Evolutionary conservation across 2,329 filamentous ascomycete genomes (phyloP), one percentile per base, ranked within the genome.

Genomic region (Cercospora beticola): DNA sequence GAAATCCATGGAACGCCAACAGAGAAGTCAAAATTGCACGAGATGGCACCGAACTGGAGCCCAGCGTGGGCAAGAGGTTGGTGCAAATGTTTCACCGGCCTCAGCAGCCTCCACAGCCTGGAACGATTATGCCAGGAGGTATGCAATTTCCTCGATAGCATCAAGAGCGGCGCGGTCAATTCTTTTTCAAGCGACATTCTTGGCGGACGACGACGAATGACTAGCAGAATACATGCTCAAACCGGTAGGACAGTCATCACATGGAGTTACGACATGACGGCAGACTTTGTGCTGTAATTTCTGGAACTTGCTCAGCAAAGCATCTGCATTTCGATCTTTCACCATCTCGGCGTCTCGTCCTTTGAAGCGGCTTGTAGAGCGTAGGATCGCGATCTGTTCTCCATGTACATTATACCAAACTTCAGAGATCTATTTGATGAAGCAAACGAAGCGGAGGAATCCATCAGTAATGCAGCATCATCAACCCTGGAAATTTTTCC

Each of bases 1-100:
- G 94, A 36, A 98, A 98, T 77, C 91, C 93, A 0, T 97, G 93
- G 92, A 98, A 98, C 79, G 91, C 92, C 4, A 97, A 97, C 76
- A 85, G 94, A 63, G 94, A 98, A 77, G 92, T 98, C 70, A 98
- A 98, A 81, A 97, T 98, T 77, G 94, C 94, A 26, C 87, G 94
- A 75, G 94, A 98, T 75, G 94, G 94, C 1, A 98, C 94, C 0
- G 94, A 98, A 79, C 83, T 98, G 64, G 94, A 98, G 79, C 92
- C 94, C 30, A 87, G 85, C 31, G 87, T 97, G 54, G 94, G 94
- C 5, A 88, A 88, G 74, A 88, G 88, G 74, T 82, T 98, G 64
- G 84, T 96, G 70, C 88, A 89, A 56, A 86, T 97, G 75, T 97
- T 98, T 59, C 73, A 76, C 46, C 65, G 74, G 9, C 69, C 70